These are phyloP conservation scores for Kernera saxatilis DNA, from an alignment of 345 rosid genomes.

Conservation along the genomic window DNA sequence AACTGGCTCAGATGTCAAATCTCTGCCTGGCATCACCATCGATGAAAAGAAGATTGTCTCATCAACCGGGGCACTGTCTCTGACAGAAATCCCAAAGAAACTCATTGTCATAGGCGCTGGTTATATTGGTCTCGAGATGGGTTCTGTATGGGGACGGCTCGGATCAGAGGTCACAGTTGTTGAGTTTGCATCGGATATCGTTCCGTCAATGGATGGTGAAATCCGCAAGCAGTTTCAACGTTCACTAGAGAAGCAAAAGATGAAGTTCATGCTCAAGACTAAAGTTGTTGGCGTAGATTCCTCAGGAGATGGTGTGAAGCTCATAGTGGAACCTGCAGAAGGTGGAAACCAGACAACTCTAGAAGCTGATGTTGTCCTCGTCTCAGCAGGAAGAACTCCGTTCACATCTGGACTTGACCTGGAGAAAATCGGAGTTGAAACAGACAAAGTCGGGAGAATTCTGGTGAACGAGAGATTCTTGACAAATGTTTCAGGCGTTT, in stretches of 20 bases:
- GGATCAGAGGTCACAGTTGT: constrained; percentile 98
- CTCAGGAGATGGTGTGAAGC: constrained; percentile 69
- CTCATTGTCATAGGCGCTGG: constrained; percentile 98
- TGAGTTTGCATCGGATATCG: constrained; percentile 91
- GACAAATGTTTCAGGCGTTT: constrained; percentile 79
- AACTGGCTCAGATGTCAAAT: constrained; percentile 94
- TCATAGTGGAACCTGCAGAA: constrained; percentile 81
- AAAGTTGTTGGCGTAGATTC: constrained; percentile 88
- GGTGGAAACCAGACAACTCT: constrained; percentile 83
- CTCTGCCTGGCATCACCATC: constrained; percentile 88
- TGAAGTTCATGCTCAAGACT: constrained; percentile 98
- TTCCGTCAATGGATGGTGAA: constrained; percentile 96
- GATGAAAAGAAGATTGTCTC: constrained; percentile 94
- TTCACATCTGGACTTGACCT: constrained; percentile 89
- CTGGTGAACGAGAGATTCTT: constrained; percentile 73
- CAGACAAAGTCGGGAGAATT: constrained; percentile 79
- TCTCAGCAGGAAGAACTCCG: constrained; percentile 90
- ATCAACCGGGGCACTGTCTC: constrained; percentile 87
- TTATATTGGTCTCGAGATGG: constrained; percentile 98
- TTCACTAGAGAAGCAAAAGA: constrained; percentile 87
- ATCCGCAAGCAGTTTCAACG: constrained; percentile 95
- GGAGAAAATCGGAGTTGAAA: constrained; percentile 89
- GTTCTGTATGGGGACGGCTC: constrained; percentile 90
- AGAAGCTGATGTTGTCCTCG: constrained; percentile 95
- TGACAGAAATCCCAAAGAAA: constrained; percentile 80